Evolutionary conservation across 1,284 basidiomycete species (phyloP), one percentile per base, ranked within the genome.

Genomic region (Phlebopus sp.): DNA sequence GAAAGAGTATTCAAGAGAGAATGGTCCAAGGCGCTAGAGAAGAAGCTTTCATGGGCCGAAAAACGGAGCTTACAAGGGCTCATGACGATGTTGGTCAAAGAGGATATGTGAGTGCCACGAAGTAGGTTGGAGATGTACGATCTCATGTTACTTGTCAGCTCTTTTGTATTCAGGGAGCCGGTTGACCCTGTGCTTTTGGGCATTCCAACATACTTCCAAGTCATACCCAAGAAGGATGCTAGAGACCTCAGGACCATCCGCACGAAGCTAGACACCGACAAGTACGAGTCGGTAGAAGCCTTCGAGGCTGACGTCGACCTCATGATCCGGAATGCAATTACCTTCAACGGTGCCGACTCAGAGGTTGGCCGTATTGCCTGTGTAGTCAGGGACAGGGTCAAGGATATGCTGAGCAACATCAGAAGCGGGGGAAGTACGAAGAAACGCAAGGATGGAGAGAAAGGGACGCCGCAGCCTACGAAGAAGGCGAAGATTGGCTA

Each of bases 211-310:
- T 96, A 95, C 63, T 85, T 84, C 63, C 81, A 90, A 37, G 69
- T 94, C 48, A 89, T 97, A 57, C 83, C 86, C 5, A 78, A 75
- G 51, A 89, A 91, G 58, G 85, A 96, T 55, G 92, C 93, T 2
- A 82, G 96, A 32, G 96, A 98, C 69, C 72, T 99, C 46, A 73
- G 77, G 46, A 83, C 88, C 34, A 96, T 99, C 63, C 82, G 86
- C 54, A 72, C 76, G 54, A 94, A 91, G 62, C 73, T 98, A 49
- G 89, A 96, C 48, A 69, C 69, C 25, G 91, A 93, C 72, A 86
- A 85, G 67, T 95, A 94, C 66, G 86, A 88, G 32, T 78, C 79
- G 1, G 68, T 85, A 35, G 86, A 88, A 32, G 81, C 78, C 0
- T 85, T 95, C 57, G 87, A 90, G 59, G 83, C 81, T 8, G 94